Percentiles rank a stretch among this genome's conserved stretches.
Evolutionary conservation across 1,284 basidiomycete genomes (phyloP).

Genomic region (Hemileia vastatrix): DNA sequence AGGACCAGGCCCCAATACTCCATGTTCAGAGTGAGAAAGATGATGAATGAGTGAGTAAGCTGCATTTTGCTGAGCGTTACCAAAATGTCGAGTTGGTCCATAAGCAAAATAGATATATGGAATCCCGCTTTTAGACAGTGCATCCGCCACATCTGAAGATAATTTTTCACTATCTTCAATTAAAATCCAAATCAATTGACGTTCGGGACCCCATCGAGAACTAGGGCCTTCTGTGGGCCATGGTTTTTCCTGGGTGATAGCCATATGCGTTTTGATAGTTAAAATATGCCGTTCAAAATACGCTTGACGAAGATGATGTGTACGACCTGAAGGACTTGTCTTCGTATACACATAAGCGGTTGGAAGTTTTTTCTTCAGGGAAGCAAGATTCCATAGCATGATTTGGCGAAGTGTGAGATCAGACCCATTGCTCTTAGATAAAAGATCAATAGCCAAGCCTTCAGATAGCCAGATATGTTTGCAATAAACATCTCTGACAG

Average conservation of each 20-base stretch:
- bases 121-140: background rate
- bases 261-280: constrained; percentile 16
- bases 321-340: constrained; percentile 17
- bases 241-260: background rate
- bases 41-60: constrained; percentile 23
- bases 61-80: constrained; percentile 25
- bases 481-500: constrained; percentile 21
- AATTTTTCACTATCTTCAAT: constrained; percentile 19
- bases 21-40: constrained; percentile 4
- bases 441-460: constrained; percentile 14
- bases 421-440: background rate
- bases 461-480: constrained; percentile 20
- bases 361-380: background rate
- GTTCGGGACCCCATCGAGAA: background rate
- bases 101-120: constrained; percentile 22
- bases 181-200: constrained; percentile 20
- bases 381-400: constrained; percentile 14
- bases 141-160: constrained; percentile 17
- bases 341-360: constrained; percentile 21
- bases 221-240: constrained; percentile 7
- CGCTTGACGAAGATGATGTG: constrained; percentile 14
- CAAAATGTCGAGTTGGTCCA: constrained; percentile 21
- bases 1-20: constrained; percentile 22
- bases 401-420: background rate
- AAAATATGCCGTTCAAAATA: constrained; percentile 22